phyloP scores from a whole-genome alignment of 2,329 filamentous ascomycete genomes.

The Xylariaceae sp. region DNA sequence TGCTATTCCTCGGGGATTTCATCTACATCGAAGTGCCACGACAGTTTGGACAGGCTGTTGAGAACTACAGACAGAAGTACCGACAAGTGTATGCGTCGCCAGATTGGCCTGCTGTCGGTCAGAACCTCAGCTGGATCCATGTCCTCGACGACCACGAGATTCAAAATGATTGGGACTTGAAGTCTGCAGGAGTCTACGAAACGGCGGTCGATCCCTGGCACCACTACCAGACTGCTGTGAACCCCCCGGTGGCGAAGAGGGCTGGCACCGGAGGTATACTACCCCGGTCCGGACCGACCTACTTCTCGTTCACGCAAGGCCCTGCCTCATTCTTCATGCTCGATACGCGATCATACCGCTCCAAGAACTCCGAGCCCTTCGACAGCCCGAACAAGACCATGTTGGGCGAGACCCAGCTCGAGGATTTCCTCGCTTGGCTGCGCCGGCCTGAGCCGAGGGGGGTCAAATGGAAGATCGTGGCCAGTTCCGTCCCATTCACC shows the following conservation, averaged over 20 bases:
- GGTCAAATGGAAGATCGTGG: constrained; percentile 89
- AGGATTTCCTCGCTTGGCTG: constrained; percentile 75
- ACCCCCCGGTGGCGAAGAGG: constrained; percentile 65
- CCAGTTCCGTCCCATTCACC: constrained; percentile 88
- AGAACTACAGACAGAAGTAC: constrained; percentile 86
- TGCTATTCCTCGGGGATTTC: constrained; percentile 81
- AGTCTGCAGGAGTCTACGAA: constrained; percentile 72
- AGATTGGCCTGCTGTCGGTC: constrained; percentile 72
- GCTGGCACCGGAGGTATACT: constrained; percentile 35
- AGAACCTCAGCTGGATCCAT: constrained; percentile 93
- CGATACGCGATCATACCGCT: constrained; percentile 85
- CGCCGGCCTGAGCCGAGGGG: constrained; percentile 64
- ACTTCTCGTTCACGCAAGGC: constrained; percentile 84
- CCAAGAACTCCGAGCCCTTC: constrained; percentile 55
- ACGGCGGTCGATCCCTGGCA: constrained; percentile 79
- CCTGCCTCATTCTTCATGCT: constrained; percentile 92
- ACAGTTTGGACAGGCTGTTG: constrained; percentile 63
- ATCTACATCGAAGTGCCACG: constrained; percentile 87
- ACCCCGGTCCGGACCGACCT: constrained; percentile 57
- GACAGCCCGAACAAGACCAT: constrained; percentile 71
- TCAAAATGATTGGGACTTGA: constrained; percentile 83
- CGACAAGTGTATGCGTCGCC: constrained; percentile 93
- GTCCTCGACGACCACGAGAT: constrained; percentile 97
- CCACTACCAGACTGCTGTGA: constrained; percentile 78
- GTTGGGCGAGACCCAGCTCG: constrained; percentile 73